phyloP scores from a whole-genome alignment of 2,329 filamentous ascomycete genomes.

The Aspergillus sp. region DNA sequence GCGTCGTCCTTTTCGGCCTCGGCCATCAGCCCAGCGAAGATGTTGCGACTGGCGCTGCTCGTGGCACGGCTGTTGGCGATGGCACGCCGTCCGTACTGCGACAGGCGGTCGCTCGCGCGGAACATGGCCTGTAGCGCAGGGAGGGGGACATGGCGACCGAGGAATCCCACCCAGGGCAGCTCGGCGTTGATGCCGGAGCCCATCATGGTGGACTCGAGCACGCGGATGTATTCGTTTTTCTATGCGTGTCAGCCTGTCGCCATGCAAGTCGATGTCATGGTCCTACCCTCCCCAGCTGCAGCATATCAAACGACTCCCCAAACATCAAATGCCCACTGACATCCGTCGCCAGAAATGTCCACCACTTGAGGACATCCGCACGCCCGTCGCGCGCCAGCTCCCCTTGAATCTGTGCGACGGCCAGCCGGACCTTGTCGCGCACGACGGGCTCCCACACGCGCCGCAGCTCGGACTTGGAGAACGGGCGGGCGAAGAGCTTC shows the following conservation, averaged over 20 bases:
- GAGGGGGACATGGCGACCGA: conserved; percentile 9
- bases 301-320: conserved; percentile 50
- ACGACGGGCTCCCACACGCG: conserved; percentile 35
- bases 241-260: conserved; percentile 11
- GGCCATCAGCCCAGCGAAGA: conserved; percentile 40
- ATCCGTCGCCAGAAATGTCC: conserved; percentile 51
- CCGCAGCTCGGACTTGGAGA: conserved; percentile 14
- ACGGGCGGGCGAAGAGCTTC: conserved; percentile 42
- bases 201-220: conserved; percentile 27
- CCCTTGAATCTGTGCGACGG: conserved; percentile 43
- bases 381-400: conserved; percentile 38
- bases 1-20: conserved; percentile 28
- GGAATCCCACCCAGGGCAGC: conserved; percentile 6
- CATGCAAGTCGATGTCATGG: no score
- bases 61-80: conserved; percentile 18
- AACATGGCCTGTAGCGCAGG: conserved; percentile 8
- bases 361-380: conserved; percentile 52
- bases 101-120: conserved; percentile 8
- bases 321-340: conserved; percentile 52
- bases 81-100: conserved; percentile 8
- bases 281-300: conserved; percentile 49
- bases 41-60: conserved; percentile 26
- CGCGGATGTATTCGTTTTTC: conserved; percentile 37
- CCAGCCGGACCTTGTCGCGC: conserved; percentile 34
- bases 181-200: conserved; percentile 11